Base-by-base conservation (phyloP, 768 basidiomycete species). In the Kwoniella sp. region DNA sequence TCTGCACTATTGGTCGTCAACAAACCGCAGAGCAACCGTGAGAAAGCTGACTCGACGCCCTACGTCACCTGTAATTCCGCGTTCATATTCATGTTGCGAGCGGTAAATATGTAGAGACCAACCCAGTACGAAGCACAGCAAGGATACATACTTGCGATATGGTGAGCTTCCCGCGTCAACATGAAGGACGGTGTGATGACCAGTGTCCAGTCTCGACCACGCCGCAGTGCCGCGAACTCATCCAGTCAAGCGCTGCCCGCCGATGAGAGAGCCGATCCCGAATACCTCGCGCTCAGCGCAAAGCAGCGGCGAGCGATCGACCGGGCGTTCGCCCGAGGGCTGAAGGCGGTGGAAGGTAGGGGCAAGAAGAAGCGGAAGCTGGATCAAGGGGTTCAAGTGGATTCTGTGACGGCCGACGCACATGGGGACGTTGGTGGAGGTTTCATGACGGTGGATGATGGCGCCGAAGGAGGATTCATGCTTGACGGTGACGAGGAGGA, bases 281-380 rank as follows among this genome's bases (percentile, higher is more conserved):
- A 73, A 14, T 73, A 63, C 29, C 50, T 63, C 3, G 67, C 72
- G 12, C 55, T 73, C 0, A 52, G 62, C 1, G 26, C n/a, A 4
- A 50, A 43, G 10, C 66, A 70, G 40, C 45, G 60, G 20, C 25
- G 49, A 8, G 39, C 42, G 14, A 63, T 73, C 10, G 72, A 73
- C 37, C 46, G 48, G 27, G 72, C 62, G 4, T 73, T 70, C 48
- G 54, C 62, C 2, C 53, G 65, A 39, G 72, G 59, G 8, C 9
- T 63, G 11, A 46, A 26, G 0, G 53, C 37, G 11, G 12, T 36
- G 3, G 34, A 39, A 23, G 28, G 40, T 15, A 44, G 53, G 26
- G 14, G 22, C 2, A 52, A 61, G 8, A 65, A 66, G 47, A 38
- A 61, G 22, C 40, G 64, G 33, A 62, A 57, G 43, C 28, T 43